These are phyloP conservation scores for Chernovozyma sophiae-reginae DNA, from an alignment of 1,139 yeast species.

Conservation along the genomic window DNA sequence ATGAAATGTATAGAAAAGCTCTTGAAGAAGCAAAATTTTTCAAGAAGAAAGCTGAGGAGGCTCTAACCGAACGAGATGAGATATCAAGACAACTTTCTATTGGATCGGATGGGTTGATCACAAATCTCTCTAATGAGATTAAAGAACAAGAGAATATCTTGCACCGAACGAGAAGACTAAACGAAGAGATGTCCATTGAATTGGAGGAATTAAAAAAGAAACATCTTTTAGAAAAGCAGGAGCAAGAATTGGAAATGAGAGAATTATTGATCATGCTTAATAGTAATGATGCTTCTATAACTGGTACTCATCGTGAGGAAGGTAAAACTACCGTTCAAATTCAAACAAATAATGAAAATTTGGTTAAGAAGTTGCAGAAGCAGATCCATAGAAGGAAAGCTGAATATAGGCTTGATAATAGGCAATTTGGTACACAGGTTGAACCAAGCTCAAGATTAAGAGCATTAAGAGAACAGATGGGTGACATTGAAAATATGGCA, in stretches of 20 bases:
- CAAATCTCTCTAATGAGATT: slow-evolving; percentile 64
- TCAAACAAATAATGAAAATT: slow-evolving; percentile 39
- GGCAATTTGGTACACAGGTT: slow-evolving; percentile 52
- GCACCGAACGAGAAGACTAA: slow-evolving; percentile 61
- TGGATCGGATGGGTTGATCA: slow-evolving; percentile 82
- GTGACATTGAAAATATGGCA: slow-evolving; percentile 77
- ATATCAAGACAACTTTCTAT: slow-evolving; percentile 67
- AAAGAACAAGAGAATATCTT: slow-evolving; percentile 71
- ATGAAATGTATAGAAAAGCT: slow-evolving; percentile 83
- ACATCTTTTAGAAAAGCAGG: slow-evolving; percentile 73
- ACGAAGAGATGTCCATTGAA: slow-evolving; percentile 61
- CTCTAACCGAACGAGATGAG: slow-evolving; percentile 81
- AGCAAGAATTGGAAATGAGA: slow-evolving; percentile 83
- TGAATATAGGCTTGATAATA: slow-evolving; percentile 54
- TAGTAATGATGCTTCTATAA: slow-evolving; percentile 29
- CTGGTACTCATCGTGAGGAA: slow-evolving; percentile 26
- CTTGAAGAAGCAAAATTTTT: slow-evolving; percentile 66
- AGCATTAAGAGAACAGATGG: slow-evolving; percentile 80
- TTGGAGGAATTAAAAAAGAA: slow-evolving; percentile 67
- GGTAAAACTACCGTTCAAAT: slow-evolving; percentile 38
- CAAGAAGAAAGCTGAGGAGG: slow-evolving; percentile 68
- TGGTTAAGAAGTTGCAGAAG: slow-evolving; percentile 49
- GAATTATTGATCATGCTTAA: slow-evolving; percentile 72
- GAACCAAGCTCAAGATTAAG: slow-evolving; percentile 79
- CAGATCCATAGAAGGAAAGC: slow-evolving; percentile 62